These are phyloP conservation scores for Penicillium concentricum DNA, from an alignment of 2,329 filamentous ascomycete genomes.

Conservation along the genomic window DNA sequence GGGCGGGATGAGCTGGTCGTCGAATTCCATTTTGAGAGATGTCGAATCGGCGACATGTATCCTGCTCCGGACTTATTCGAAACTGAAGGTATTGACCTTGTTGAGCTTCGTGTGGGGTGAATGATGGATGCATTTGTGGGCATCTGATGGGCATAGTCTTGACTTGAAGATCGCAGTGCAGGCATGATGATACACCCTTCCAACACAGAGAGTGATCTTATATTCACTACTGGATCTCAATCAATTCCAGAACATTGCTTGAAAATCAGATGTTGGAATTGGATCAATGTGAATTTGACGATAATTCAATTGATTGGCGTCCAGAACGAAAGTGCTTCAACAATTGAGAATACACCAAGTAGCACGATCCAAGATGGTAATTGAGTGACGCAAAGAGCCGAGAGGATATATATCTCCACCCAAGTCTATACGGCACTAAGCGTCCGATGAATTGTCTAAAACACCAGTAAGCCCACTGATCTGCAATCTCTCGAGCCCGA, in stretches of 20 bases:
- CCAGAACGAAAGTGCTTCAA: neutral
- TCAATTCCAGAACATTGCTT: neutral
- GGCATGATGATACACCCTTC: neutral
- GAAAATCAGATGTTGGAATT: neutral
- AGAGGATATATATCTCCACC: neutral
- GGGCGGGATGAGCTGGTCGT: slow-evolving; percentile 17
- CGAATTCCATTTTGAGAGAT: neutral
- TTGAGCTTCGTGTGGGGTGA: neutral
- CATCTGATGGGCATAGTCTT: neutral
- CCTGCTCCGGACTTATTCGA: neutral
- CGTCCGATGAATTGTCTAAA: neutral
- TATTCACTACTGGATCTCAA: neutral
- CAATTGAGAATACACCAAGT: neutral
- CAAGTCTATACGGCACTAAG: neutral
- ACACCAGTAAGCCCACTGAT: neutral
- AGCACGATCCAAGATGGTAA: neutral
- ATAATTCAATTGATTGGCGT: neutral
- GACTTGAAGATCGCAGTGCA: neutral
- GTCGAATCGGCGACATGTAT: neutral
- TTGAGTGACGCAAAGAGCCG: neutral
- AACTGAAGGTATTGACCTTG: neutral
- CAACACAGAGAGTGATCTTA: neutral
- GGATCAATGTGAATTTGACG: neutral
- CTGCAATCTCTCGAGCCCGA: neutral
- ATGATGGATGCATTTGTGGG: neutral